Evolutionary conservation across 257 asterid species (phyloP).

Genomic region (Solanum virginianum): DNA sequence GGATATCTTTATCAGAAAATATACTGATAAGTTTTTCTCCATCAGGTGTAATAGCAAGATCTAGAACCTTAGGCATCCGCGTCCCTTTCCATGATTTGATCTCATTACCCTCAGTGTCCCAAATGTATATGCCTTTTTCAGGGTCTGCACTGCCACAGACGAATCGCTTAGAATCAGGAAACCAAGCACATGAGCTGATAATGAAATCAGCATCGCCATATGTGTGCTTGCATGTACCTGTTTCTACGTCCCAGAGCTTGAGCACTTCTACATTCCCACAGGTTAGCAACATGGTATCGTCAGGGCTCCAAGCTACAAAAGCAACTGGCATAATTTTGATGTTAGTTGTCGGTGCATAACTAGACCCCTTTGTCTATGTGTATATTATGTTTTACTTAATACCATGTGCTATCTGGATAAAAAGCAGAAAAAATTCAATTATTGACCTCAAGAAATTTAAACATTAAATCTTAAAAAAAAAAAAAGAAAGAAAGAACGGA

Average conservation of each 20-base stretch:
- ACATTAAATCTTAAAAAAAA: not conserved
- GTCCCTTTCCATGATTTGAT: slow-evolving; percentile 79
- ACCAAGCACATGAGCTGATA: slow-evolving; percentile 94
- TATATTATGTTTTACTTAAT: not conserved
- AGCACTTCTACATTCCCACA: slow-evolving; percentile 85
- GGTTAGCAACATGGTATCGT: slow-evolving; percentile 80
- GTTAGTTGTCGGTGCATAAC: slow-evolving; percentile 2
- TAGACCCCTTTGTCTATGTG: not conserved
- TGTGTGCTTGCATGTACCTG: slow-evolving; percentile 82
- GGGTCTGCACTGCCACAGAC: slow-evolving; percentile 93
- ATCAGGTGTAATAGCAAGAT: slow-evolving; percentile 82
- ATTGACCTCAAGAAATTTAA: not conserved
- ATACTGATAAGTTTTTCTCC: slow-evolving; percentile 76
- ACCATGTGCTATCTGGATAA: not conserved
- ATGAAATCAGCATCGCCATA: slow-evolving; percentile 49
- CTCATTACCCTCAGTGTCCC: slow-evolving; percentile 86
- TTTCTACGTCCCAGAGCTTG: slow-evolving; percentile 83
- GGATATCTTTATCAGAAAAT: slow-evolving; percentile 68
- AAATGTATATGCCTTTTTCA: slow-evolving; percentile 80
- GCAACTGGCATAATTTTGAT: slow-evolving; percentile 71
- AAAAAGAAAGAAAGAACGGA: not conserved
- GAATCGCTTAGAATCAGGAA: slow-evolving; percentile 81
- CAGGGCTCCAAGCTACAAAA: slow-evolving; percentile 87
- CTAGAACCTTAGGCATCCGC: slow-evolving; percentile 87
- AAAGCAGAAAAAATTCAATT: not conserved